Conservation (phyloP, 1,139 yeast genomes). For the Lodderomyces jiufengensis region DNA sequence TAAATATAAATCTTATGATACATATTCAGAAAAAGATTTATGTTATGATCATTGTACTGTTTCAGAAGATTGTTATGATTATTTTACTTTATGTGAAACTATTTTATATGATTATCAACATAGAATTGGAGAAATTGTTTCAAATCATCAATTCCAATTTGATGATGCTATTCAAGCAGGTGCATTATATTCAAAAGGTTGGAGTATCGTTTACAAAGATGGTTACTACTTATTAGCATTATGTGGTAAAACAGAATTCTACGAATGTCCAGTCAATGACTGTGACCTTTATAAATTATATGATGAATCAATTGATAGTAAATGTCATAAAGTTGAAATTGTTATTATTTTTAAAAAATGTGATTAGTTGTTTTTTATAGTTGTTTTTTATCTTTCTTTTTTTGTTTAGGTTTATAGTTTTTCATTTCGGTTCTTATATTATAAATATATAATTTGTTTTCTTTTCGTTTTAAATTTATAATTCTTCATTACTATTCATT, state of each 20-base stretch:
- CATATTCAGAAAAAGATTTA: not conserved
- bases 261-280: conserved; percentile 44
- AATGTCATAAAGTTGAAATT: conserved; percentile 11
- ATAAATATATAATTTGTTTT: no score
- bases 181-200: conserved; percentile 10
- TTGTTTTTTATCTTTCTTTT: no score
- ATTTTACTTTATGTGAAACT: conserved; percentile 47
- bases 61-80: not conserved
- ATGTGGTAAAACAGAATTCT: conserved; percentile 8
- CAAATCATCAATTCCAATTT: conserved; percentile 45
- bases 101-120: conserved; percentile 34
- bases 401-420: no score
- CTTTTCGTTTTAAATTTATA: no score
- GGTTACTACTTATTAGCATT: conserved; percentile 21
- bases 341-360: conserved; percentile 1
- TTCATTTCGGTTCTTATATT: no score
- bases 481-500: no score
- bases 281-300: conserved; percentile 14
- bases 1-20: not conserved
- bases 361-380: not conserved
- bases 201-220: conserved; percentile 15
- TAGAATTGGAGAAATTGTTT: conserved; percentile 42
- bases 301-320: conserved; percentile 16
- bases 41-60: not conserved
- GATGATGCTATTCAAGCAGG: conserved; percentile 29